Evolutionary conservation across 2,329 filamentous ascomycete species (phyloP).

Genomic region (Verticillium isaacii): DNA sequence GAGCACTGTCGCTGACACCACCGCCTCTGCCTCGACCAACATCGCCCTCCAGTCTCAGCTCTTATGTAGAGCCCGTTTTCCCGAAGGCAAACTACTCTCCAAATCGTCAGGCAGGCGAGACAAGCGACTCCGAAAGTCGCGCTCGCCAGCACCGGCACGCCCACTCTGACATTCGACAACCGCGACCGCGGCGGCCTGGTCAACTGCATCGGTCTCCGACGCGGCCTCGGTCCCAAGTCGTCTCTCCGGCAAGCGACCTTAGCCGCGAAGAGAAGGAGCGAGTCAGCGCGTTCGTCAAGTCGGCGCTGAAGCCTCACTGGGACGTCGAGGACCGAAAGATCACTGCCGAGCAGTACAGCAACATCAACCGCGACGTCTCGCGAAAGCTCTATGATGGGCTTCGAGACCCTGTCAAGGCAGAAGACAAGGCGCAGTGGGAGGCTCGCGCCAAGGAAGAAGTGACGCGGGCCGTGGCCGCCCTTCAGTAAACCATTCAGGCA

Average conservation of each 20-base stretch:
- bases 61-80: conserved; percentile 67
- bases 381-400: conserved; percentile 77
- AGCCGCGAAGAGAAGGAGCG: conserved; percentile 81
- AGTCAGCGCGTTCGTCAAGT: conserved; percentile 83
- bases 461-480: conserved; percentile 61
- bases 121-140: conserved; percentile 39
- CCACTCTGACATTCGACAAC: conserved; percentile 44
- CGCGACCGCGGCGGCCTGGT: conserved; percentile 43
- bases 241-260: conserved; percentile 63
- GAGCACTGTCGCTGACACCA: conserved; percentile 63
- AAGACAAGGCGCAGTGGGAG: conserved; percentile 68
- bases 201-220: conserved; percentile 29
- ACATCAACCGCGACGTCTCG: conserved; percentile 86
- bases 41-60: conserved; percentile 66
- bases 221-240: conserved; percentile 50
- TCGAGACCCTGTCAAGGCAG: conserved; percentile 50
- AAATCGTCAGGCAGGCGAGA: conserved; percentile 38
- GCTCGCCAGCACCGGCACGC: conserved; percentile 20
- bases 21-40: conserved; percentile 61
- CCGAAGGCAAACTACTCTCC: conserved; percentile 73
- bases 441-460: conserved; percentile 75
- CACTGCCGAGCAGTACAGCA: conserved; percentile 84
- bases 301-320: conserved; percentile 78
- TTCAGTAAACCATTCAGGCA: conserved; percentile 19
- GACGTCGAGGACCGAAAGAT: conserved; percentile 61